phyloP scores from a whole-genome alignment of 2,329 filamentous ascomycete genomes.

The Rhynchosporium graminicola region DNA sequence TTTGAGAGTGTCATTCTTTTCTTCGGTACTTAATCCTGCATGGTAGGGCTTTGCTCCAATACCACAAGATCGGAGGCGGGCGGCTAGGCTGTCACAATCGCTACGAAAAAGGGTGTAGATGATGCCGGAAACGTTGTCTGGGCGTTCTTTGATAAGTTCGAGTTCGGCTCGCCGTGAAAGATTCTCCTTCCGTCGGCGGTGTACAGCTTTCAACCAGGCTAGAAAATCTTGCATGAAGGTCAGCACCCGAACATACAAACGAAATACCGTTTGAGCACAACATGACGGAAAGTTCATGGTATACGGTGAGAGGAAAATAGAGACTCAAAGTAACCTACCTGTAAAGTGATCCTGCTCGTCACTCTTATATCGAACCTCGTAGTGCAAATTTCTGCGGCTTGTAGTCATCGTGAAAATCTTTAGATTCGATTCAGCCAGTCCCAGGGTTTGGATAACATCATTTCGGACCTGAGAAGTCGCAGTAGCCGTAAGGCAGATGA shows the following conservation, averaged over 20 bases:
- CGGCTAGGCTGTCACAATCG: conserved; percentile 72
- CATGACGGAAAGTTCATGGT: background rate
- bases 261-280: background rate
- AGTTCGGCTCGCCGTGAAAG: conserved; percentile 60
- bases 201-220: conserved; percentile 72
- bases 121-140: conserved; percentile 71
- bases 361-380: conserved; percentile 82
- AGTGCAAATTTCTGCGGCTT: conserved; percentile 81
- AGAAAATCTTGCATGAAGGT: conserved; percentile 59
- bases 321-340: conserved; percentile 4
- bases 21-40: conserved; percentile 65
- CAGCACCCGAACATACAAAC: conserved; percentile 9
- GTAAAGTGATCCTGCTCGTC: conserved; percentile 72
- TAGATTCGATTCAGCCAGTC: conserved; percentile 63
- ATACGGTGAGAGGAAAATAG: background rate
- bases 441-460: conserved; percentile 79
- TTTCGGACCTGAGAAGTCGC: conserved; percentile 77
- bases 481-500: conserved; percentile 91
- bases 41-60: conserved; percentile 76
- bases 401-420: conserved; percentile 82
- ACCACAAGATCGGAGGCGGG: conserved; percentile 64
- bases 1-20: conserved; percentile 69
- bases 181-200: conserved; percentile 64
- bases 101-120: conserved; percentile 77
- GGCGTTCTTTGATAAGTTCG: conserved; percentile 51